Conservation (phyloP, 805 yeast genomes). For the Metschnikowia proteae region DNA sequence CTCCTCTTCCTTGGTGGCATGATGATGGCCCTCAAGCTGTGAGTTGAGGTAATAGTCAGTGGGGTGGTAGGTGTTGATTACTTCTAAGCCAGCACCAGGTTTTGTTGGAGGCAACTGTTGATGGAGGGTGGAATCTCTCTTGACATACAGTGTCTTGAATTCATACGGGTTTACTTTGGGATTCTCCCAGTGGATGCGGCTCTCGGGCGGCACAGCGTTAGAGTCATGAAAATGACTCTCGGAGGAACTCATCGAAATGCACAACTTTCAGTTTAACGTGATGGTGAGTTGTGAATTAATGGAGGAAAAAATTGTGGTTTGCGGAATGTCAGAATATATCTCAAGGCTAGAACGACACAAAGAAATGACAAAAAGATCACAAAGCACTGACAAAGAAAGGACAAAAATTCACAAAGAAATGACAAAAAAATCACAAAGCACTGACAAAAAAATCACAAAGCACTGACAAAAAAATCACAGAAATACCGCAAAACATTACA, state of each 20-base stretch:
- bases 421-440: too few relatives aligned
- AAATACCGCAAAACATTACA: too few relatives aligned
- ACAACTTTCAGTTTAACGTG: background rate
- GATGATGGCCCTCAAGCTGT: background rate
- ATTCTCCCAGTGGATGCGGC: background rate
- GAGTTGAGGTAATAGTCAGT: background rate
- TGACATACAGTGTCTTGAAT: background rate
- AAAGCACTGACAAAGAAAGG: too few relatives aligned
- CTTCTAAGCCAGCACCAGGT: background rate
- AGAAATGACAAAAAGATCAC: too few relatives aligned
- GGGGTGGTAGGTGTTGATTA: background rate
- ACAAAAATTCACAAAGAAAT: too few relatives aligned
- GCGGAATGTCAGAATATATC: background rate
- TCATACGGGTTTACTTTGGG: conserved; percentile 1
- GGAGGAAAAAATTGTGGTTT: background rate
- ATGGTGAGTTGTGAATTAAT: background rate
- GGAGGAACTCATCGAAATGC: background rate
- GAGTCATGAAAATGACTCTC: background rate
- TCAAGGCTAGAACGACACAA: too few relatives aligned
- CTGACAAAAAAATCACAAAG: too few relatives aligned
- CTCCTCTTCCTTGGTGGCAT: background rate
- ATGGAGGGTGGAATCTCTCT: background rate
- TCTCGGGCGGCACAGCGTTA: background rate
- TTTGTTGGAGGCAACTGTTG: background rate
- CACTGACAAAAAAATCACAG: too few relatives aligned